Base-by-base conservation (phyloP, 805 yeast genomes). In the Starmera dryadoides region DNA sequence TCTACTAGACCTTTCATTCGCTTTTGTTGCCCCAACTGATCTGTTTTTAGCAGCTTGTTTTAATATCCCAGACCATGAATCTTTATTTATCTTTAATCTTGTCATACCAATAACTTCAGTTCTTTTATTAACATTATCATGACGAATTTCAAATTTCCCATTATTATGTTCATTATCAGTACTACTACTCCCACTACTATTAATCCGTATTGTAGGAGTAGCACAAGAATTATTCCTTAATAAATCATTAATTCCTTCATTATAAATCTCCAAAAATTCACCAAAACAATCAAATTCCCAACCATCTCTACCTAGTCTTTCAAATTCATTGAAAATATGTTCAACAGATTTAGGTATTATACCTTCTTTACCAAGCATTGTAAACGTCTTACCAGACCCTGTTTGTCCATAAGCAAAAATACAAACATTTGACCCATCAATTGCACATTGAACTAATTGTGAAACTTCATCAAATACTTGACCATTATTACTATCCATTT, bases 321-420 rank as follows among this genome's bases (percentile, higher is more conserved):
- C 60, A 52, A 87, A 86, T 5, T 31, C 33, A 16, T 31, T 18
- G 15, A 31, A 31, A 16, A 91, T 81, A 50, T 81, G 83, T 12
- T 64, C 59, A 11, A 89, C 70, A 0, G 96, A 83, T 15, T 75
- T 66, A 1, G 95, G 86, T 26, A 88, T 86, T 66, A 91, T 77
- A 14, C 98, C 98, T 52, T 81, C 82, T 1, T 59, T 51, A 19
- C 71, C 64, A 2, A 88, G 73, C 98, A 91, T 93, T 1, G 98
- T 91, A 58, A 63, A 81, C 0, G 98, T 89, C 56, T 91, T 91
- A 3, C 98, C 98, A 0, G 97, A 81, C 0, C 93, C 96, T 0
- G 98, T 91, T 60, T 93, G 98, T 1, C 98, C 98, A 58, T 93
- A 91, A 0, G 98, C 95, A 64, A 91, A 87, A 2, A 93, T 86